Percentiles rank a stretch among this genome's conserved stretches.
Conservation (phyloP, 2,329 filamentous ascomycete genomes). For the Hymenoscyphus linearis region DNA sequence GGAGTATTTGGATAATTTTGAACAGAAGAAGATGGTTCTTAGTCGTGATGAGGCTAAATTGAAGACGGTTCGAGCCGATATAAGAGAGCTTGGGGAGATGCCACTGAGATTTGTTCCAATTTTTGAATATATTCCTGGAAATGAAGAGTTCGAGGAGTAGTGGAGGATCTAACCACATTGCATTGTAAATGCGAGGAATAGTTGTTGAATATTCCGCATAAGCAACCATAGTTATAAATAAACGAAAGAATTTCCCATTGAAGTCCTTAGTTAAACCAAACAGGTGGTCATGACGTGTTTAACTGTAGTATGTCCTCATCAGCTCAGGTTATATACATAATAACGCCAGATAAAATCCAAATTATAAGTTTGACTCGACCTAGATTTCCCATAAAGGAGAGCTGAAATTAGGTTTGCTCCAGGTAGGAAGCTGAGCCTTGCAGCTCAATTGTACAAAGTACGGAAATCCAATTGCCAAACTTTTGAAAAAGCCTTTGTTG, state of each 20-base stretch:
- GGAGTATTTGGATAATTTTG: not conserved
- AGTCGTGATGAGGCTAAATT: not conserved
- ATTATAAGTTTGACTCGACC: too few species aligned
- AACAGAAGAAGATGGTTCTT: not conserved
- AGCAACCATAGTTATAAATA: too few species aligned
- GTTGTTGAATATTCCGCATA: not conserved
- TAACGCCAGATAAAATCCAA: too few species aligned
- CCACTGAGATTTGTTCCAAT: not conserved
- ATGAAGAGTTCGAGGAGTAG: not conserved
- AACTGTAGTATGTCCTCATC: too few species aligned
- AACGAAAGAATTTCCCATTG: too few species aligned
- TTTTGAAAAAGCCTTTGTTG: not conserved
- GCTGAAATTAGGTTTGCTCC: not conserved
- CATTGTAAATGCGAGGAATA: not conserved
- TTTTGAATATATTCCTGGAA: not conserved
- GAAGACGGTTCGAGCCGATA: not conserved
- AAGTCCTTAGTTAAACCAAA: too few species aligned
- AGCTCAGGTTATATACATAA: too few species aligned
- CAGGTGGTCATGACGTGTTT: too few species aligned
- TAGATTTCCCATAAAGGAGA: too few species aligned
- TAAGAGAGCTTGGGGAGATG: not conserved
- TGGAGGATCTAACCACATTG: not conserved
- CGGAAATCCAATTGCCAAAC: not conserved
- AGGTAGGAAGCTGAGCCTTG: not conserved
- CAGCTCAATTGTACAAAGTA: not conserved